These are phyloP conservation scores for Apiospora saccharicola DNA, from an alignment of 2,329 filamentous ascomycete species.

Conservation along the genomic window DNA sequence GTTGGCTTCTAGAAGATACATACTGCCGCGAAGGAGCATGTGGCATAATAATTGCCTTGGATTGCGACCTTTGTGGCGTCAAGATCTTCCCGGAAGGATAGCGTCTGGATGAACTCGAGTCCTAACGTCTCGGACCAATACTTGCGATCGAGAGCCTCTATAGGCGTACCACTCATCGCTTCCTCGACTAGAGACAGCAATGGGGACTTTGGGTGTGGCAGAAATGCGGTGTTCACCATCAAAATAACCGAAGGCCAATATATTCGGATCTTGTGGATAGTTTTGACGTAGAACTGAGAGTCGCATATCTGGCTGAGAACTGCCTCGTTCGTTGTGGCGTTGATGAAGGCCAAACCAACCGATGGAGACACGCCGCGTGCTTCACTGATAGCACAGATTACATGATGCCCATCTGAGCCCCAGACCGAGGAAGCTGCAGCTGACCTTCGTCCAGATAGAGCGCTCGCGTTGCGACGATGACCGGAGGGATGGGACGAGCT, in stretches of 20 bases:
- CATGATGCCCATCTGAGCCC: slow-evolving; percentile 65
- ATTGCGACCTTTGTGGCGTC: slow-evolving; percentile 82
- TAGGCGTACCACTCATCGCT: slow-evolving; percentile 67
- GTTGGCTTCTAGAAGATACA: slow-evolving; percentile 42
- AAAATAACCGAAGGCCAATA: slow-evolving; percentile 83
- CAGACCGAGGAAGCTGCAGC: slow-evolving; percentile 51
- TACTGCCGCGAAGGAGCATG: slow-evolving; percentile 87
- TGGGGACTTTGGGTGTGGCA: slow-evolving; percentile 73
- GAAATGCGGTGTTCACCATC: slow-evolving; percentile 74
- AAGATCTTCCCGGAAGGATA: slow-evolving; percentile 83
- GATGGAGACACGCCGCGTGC: slow-evolving; percentile 86
- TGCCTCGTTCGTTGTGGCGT: slow-evolving; percentile 83
- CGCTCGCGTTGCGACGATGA: slow-evolving; percentile 42
- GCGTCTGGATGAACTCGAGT: slow-evolving; percentile 76
- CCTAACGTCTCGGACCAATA: slow-evolving; percentile 85
- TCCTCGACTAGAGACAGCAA: slow-evolving; percentile 78
- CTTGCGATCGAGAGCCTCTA: slow-evolving; percentile 74
- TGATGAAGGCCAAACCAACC: slow-evolving; percentile 86
- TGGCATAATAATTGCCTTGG: slow-evolving; percentile 84
- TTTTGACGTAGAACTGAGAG: slow-evolving; percentile 89
- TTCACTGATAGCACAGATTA: slow-evolving; percentile 89
- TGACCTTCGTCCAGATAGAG: slow-evolving; percentile 54
- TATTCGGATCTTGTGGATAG: slow-evolving; percentile 84
- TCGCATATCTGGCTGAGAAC: slow-evolving; percentile 92
- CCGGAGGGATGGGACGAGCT: slow-evolving; percentile 37